phyloP scores from a whole-genome alignment of 1,284 basidiomycete species.

The Flammula alnicola region DNA sequence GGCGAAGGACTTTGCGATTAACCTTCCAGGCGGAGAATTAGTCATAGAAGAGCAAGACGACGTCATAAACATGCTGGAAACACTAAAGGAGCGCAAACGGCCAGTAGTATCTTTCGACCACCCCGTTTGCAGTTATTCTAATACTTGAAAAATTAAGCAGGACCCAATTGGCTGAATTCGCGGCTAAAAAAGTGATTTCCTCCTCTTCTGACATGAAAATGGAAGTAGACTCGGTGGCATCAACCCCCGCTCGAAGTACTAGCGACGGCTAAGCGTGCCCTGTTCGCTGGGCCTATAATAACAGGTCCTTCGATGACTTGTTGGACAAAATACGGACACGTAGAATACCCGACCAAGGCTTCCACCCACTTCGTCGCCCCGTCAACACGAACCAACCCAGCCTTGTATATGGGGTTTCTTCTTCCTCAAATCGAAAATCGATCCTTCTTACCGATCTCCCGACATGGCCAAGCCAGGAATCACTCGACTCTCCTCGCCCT shows the following conservation, averaged over 20 bases:
- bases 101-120: slow-evolving; percentile 30
- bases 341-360: no score
- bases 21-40: slow-evolving; percentile 69
- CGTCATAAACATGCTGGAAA: slow-evolving; percentile 65
- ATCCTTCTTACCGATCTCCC: no score
- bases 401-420: no score
- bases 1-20: slow-evolving; percentile 59
- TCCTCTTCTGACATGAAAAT: slow-evolving; percentile 8
- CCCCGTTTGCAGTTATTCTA: no score
- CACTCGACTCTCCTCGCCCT: no score
- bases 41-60: slow-evolving; percentile 66
- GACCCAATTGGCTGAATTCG: slow-evolving; percentile 13
- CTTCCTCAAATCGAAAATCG: no score
- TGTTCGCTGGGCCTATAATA: background rate
- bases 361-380: no score
- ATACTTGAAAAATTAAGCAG: background rate
- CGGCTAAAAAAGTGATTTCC: slow-evolving; percentile 8
- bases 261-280: slow-evolving; percentile 1
- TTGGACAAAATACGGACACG: no score
- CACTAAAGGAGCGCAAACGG: slow-evolving; percentile 62
- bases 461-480: no score
- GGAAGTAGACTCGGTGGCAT: slow-evolving; percentile 15
- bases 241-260: slow-evolving; percentile 5
- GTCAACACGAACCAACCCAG: no score
- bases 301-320: no score